Evolutionary conservation across 73 alveolate genomes (phyloP).

Genomic region (Stentor coeruleus): DNA sequence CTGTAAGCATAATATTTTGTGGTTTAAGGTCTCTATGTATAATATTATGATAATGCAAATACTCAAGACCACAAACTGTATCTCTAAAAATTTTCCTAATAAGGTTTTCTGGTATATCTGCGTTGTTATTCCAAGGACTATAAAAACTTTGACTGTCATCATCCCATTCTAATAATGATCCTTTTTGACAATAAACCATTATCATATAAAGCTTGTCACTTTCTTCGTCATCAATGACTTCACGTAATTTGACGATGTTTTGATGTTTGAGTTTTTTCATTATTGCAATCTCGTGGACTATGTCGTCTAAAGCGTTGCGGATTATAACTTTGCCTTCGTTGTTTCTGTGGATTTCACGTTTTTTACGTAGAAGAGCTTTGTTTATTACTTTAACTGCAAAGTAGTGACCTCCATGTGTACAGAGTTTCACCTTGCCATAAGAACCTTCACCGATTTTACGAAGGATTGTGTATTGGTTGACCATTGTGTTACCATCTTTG

Average conservation of each 20-base stretch:
- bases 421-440: constrained; percentile 80
- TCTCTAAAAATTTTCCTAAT: constrained; percentile 62
- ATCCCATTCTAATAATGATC: constrained; percentile 89
- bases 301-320: constrained; percentile 77
- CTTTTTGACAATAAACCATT: constrained; percentile 82
- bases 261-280: constrained; percentile 91
- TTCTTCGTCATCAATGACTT: constrained; percentile 93
- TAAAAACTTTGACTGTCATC: constrained; percentile 65
- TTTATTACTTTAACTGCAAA: constrained; percentile 80
- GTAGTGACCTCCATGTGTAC: constrained; percentile 41
- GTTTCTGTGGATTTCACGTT: constrained; percentile 62
- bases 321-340: constrained; percentile 65
- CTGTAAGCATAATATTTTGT: constrained; percentile 84
- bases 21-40: constrained; percentile 97
- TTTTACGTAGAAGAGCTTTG: constrained; percentile 54
- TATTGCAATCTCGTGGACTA: constrained; percentile 85
- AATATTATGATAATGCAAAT: constrained; percentile 79
- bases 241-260: constrained; percentile 76
- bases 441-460: constrained; percentile 79
- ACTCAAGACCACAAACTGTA: constrained; percentile 64
- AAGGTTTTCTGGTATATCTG: constrained; percentile 47
- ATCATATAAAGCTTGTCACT: constrained; percentile 87
- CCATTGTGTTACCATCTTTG: constrained; percentile 42
- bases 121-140: constrained; percentile 44
- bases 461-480: constrained; percentile 55